These are phyloP conservation scores for Casuarina cunninghamiana DNA, from an alignment of 306 rosid genomes.

Conservation along the genomic window DNA sequence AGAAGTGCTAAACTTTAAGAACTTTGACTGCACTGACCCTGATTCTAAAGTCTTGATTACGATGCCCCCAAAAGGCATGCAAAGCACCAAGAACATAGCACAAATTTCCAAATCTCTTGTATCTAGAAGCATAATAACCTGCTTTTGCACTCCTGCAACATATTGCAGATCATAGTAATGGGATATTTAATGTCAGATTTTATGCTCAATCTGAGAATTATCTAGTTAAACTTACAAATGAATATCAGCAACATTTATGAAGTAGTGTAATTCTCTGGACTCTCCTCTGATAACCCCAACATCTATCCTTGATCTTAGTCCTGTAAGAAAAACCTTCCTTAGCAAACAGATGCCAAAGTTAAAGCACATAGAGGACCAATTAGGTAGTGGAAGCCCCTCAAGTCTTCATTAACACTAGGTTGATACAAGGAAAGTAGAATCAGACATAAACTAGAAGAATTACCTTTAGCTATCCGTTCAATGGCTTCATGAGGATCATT, in stretches of 20 bases:
- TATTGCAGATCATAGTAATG: conserved; percentile 10
- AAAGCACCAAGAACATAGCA: conserved; percentile 91
- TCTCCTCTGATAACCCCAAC: conserved; percentile 71
- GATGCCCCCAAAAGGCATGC: conserved; percentile 88
- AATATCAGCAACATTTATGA: conserved; percentile 87
- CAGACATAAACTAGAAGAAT: conserved; percentile 2
- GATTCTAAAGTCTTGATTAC: conserved; percentile 71
- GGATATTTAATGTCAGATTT: conserved; percentile 18
- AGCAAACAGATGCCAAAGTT: conserved; percentile 29
- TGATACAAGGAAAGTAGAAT: conserved; percentile 1
- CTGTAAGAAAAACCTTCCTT: conserved; percentile 42
- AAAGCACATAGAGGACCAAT: conserved; percentile 7
- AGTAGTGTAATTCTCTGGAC: conserved; percentile 62
- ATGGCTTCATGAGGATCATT: conserved; percentile 81
- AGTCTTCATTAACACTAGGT: conserved; percentile 7
- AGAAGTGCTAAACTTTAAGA: not conserved
- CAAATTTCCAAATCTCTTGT: conserved; percentile 83
- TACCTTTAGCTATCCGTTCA: conserved; percentile 77
- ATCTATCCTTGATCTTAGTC: conserved; percentile 72
- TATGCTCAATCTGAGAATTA: conserved; percentile 26
- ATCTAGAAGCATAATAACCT: conserved; percentile 79
- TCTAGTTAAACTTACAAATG: conserved; percentile 77
- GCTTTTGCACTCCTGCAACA: conserved; percentile 92
- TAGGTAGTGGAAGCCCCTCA: conserved; percentile 13
- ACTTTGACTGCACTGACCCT: conserved; percentile 52